Evolutionary conservation across 768 basidiomycete species (phyloP), one percentile per base, ranked within the genome.

Genomic region (Xerocomellus chrysenteron): DNA sequence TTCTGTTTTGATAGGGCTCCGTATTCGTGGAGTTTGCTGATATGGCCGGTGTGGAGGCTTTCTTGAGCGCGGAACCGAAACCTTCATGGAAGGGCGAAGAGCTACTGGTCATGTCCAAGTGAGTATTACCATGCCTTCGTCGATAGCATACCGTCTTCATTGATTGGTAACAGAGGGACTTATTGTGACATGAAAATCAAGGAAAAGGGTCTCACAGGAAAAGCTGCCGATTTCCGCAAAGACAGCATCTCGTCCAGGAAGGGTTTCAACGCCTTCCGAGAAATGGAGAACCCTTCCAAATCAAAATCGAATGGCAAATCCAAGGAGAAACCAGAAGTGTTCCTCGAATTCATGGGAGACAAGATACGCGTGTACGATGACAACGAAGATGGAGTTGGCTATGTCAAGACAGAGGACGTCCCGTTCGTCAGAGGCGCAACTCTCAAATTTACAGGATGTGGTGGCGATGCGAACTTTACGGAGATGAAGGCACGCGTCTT

Each of bases 101-200:
- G 60, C 78, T 98, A 35, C 68, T 90, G 46, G 84, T 82, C 71
- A 96, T 96, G 94, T 81, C 88, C 61, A 98, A 98, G 89, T 92
- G 63, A 54, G 84, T 73, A 5, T 39, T 5, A 11, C 5, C 26
- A 40, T 51, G 10, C 24, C 32, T 32, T 5, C 12, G n/a, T 33
- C 28, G 4, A 17, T 50, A 16, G 5, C n/a, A 11, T 47, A 17
- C 10, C 19, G 11, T 32, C 35, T 36, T 56, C 30, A 57, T 17
- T 5, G 19, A 47, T 56, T 16, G 44, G n/a, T 12, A 4, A 32
- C 59, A 93, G 91, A 67, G 86, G 86, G 60, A 90, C 78, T 9
- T 97, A 97, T 71, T 93, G 93, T 64, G 85, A 92, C 61, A 94
- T 94, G 94, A 98, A 97, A 75, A 90, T 94, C 73, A 88, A 92